Evolutionary conservation across 2,329 filamentous ascomycete species (phyloP).

Genomic region (Cadophora malorum): DNA sequence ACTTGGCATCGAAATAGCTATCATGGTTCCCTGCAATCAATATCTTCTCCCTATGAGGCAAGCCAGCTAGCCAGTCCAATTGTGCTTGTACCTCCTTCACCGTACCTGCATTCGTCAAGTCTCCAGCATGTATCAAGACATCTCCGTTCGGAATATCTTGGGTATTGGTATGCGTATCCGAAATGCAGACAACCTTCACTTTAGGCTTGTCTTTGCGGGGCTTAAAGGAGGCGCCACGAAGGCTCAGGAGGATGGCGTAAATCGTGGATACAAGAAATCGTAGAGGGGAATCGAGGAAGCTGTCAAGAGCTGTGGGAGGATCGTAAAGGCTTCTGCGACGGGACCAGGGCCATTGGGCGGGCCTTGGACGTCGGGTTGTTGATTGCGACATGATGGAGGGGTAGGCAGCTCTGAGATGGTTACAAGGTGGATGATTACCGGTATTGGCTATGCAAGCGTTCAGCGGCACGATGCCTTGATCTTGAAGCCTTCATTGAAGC

Average conservation of each 20-base stretch:
- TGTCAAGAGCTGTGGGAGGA: slow-evolving; percentile 59
- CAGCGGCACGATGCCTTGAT: slow-evolving; percentile 10
- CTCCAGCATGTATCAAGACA: slow-evolving; percentile 87
- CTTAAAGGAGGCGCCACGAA: slow-evolving; percentile 70
- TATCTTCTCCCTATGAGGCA: slow-evolving; percentile 81
- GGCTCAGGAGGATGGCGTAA: slow-evolving; percentile 67
- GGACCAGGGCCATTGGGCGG: slow-evolving; percentile 40
- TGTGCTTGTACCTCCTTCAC: slow-evolving; percentile 78
- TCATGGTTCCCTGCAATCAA: slow-evolving; percentile 91
- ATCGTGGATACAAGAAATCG: slow-evolving; percentile 65
- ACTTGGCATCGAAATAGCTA: slow-evolving; percentile 76
- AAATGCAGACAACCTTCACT: slow-evolving; percentile 84
- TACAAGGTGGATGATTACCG: slow-evolving; percentile 1
- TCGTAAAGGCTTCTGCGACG: slow-evolving; percentile 41
- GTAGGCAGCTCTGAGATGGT: not conserved
- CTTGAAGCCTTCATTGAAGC: slow-evolving; percentile 6
- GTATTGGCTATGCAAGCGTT: slow-evolving; percentile 3
- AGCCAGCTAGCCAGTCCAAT: slow-evolving; percentile 78
- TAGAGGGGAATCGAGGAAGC: slow-evolving; percentile 72
- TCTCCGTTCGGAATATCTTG: slow-evolving; percentile 77
- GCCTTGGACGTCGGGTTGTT: slow-evolving; percentile 9
- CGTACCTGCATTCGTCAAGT: slow-evolving; percentile 78
- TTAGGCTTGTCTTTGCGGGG: slow-evolving; percentile 60
- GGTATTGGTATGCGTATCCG: slow-evolving; percentile 80
- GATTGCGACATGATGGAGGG: slow-evolving; percentile 13